These are phyloP conservation scores for Cryomyces antarcticus DNA, from an alignment of 495 filamentous ascomycete genomes.

Conservation along the genomic window DNA sequence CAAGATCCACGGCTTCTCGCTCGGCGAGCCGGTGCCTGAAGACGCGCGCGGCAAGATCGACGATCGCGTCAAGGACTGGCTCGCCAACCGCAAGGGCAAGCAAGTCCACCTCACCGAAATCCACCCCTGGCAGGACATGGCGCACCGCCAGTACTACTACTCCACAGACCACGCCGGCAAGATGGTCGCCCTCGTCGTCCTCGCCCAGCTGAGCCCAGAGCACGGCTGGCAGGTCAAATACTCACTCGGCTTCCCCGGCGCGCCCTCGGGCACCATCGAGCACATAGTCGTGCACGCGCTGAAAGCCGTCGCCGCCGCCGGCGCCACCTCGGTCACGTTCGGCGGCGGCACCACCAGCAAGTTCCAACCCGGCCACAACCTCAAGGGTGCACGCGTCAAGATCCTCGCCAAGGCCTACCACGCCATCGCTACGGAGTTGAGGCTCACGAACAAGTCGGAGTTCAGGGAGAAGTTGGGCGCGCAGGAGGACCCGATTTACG, in stretches of 20 bases:
- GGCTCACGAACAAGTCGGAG: constrained; percentile 62
- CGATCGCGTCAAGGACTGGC: constrained; percentile 56
- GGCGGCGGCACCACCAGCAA: constrained; percentile 51
- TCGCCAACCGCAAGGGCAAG: constrained; percentile 51
- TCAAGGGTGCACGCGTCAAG: constrained; percentile 50
- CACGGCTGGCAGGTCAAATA: constrained; percentile 82
- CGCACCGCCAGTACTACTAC: constrained; percentile 67
- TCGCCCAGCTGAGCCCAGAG: constrained; percentile 51
- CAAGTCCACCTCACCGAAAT: constrained; percentile 78
- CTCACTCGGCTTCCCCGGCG: constrained; percentile 61
- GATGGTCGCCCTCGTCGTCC: constrained; percentile 49
- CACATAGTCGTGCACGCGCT: constrained; percentile 58
- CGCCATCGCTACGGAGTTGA: constrained; percentile 54
- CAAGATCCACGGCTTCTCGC: constrained; percentile 42
- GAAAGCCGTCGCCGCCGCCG: constrained; percentile 38
- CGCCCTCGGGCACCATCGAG: constrained; percentile 65
- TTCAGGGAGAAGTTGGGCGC: constrained; percentile 75
- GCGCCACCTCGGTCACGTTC: constrained; percentile 52
- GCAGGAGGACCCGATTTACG: constrained; percentile 54
- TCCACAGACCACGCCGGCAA: constrained; percentile 42
- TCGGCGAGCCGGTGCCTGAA: constrained; percentile 38
- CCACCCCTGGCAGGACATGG: constrained; percentile 55
- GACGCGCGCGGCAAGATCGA: constrained; percentile 45
- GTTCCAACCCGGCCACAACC: constrained; percentile 51
- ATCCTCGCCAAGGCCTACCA: constrained; percentile 59